Conservation (phyloP, 2,329 filamentous ascomycete genomes). For the Lithohypha guttulata region DNA sequence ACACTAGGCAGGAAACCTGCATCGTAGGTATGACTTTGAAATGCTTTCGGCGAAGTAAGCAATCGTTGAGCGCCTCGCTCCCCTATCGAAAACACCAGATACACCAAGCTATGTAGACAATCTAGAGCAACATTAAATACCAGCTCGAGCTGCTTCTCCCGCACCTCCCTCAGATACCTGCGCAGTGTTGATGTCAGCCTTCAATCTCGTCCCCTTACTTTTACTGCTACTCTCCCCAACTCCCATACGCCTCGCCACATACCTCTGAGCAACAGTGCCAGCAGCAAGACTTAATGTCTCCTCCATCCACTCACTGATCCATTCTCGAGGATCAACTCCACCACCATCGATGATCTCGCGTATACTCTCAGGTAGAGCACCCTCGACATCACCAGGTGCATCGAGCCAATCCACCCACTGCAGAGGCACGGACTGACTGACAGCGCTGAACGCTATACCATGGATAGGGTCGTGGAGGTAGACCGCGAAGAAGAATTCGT, state of each 20-base stretch:
- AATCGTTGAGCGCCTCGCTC: too few species aligned
- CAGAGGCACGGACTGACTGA: constrained; percentile 73
- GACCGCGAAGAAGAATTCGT: constrained; percentile 64
- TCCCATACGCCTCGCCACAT: constrained; percentile 90
- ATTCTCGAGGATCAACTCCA: constrained; percentile 84
- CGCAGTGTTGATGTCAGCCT: constrained; percentile 41
- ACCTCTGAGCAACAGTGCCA: constrained; percentile 83
- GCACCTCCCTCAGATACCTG: constrained; percentile 47
- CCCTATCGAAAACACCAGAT: too few species aligned
- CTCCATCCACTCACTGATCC: constrained; percentile 96
- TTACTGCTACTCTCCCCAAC: constrained; percentile 70
- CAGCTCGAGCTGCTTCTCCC: constrained; percentile 53
- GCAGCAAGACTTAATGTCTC: constrained; percentile 68
- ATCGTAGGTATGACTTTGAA: too few species aligned
- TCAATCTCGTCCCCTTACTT: constrained; percentile 38
- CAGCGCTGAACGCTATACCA: constrained; percentile 70
- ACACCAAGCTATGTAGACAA: too few species aligned
- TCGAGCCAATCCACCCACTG: constrained; percentile 91
- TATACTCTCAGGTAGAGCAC: constrained; percentile 68
- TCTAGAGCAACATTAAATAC: constrained; percentile 34
- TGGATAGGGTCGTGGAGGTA: constrained; percentile 81
- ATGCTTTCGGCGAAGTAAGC: too few species aligned
- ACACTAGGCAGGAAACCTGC: too few species aligned
- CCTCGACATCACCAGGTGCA: constrained; percentile 43
- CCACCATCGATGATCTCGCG: constrained; percentile 64